These are phyloP conservation scores for Marsdenia floribunda DNA, from an alignment of 257 asterid species.

Conservation along the genomic window DNA sequence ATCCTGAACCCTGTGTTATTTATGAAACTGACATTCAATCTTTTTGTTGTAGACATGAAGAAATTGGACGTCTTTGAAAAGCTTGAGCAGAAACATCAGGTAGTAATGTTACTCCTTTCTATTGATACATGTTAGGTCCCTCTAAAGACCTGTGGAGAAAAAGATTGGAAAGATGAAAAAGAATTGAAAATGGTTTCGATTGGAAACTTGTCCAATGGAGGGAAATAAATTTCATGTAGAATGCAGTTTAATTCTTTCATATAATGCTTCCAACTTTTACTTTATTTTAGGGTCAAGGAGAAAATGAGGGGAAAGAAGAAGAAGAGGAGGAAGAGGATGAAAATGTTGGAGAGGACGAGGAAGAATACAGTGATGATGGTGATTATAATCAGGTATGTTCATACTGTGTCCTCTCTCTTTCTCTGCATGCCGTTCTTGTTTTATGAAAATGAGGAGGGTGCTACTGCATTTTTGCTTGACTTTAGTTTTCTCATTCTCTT, in stretches of 20 bases:
- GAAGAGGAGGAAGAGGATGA: conserved; percentile 57
- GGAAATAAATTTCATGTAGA: neutral
- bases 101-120: conserved; percentile 10
- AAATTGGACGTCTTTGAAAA: conserved; percentile 50
- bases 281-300: conserved; percentile 37
- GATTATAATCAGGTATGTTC: conserved; percentile 56
- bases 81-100: conserved; percentile 45
- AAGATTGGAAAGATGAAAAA: neutral
- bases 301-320: conserved; percentile 39
- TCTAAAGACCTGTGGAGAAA: neutral
- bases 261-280: conserved; percentile 6
- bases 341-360: conserved; percentile 43
- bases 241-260: neutral
- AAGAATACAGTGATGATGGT: conserved; percentile 54
- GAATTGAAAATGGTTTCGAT: neutral
- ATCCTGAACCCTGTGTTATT: neutral
- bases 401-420: neutral
- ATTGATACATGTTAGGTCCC: neutral
- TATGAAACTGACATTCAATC: conserved; percentile 9
- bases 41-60: conserved; percentile 29
- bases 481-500: neutral
- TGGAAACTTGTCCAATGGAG: neutral
- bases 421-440: neutral
- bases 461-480: neutral
- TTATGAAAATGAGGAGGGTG: neutral